Evolutionary conservation across 176 grass and related monocot species (phyloP), one percentile per base, ranked within the genome.

Genomic region (Cenchrus fungigraminus): DNA sequence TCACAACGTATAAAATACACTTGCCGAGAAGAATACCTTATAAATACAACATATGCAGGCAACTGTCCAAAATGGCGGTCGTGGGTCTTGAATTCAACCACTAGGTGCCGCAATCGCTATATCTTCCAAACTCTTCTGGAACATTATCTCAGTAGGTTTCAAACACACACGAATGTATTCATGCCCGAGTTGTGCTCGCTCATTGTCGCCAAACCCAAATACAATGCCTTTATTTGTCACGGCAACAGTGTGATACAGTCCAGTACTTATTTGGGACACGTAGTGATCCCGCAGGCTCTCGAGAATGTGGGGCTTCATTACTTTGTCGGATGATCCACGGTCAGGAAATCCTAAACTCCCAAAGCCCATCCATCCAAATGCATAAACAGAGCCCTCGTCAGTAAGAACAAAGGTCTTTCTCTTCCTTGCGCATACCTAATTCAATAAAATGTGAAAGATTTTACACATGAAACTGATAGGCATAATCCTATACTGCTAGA

Each of bases 281-380:
- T 84, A 86, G 76, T 97, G 94, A 32, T 83, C 89, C 37, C 47
- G 66, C 62, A 99, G 87, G 66, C 88, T 92, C n/a, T 99, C 94
- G 0, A 99, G 92, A 78, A 92, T 44, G 0, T 51, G 70, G 37
- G 97, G 92, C 83, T 87, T 92, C 97, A 94, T 94, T 61, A 99
- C 88, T 87, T 99, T 99, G 20, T 99, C 97, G 0, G 97, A 99
- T 46, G 80, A 91, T 70, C 97, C 86, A 59, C 94, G 83, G 53
- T 99, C 97, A 64, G 77, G 75, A 81, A 99, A 99, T 22, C 97
- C 97, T 92, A 99, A 84, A 86, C 97, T 99, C 47, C 97, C 97
- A 83, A 99, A 99, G 65, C 92, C 97, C 97, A 96, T 99, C 94
- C 94, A 99, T 86, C 97, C 97, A 86, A 99, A 97, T 11, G 97